phyloP scores from a whole-genome alignment of 345 rosid genomes.

The Camelina sativa region DNA sequence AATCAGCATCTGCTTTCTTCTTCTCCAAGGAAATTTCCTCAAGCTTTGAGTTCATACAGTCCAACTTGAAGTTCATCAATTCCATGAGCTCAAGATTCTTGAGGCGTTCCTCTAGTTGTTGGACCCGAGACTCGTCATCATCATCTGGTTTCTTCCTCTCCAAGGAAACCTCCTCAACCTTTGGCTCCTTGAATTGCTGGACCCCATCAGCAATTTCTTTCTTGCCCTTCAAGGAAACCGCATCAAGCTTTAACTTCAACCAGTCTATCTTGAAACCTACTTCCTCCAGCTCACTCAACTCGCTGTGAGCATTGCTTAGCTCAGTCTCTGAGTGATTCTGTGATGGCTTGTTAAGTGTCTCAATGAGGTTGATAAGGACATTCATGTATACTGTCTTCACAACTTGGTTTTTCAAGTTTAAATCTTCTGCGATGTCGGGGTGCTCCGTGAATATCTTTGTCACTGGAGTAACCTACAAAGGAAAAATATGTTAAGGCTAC shows the following conservation, averaged over 20 bases:
- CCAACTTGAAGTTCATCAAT: too few species aligned
- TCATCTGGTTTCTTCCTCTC: not conserved
- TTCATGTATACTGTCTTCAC: not conserved
- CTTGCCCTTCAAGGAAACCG: not conserved
- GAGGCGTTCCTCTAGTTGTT: not conserved
- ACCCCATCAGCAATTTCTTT: not conserved
- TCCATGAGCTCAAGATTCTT: too few species aligned
- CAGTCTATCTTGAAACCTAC: not conserved
- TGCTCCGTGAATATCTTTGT: not conserved
- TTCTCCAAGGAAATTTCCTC: too few species aligned
- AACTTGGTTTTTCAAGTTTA: not conserved
- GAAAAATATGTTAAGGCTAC: not conserved
- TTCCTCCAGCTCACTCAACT: not conserved
- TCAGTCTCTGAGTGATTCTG: not conserved
- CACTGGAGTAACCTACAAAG: not conserved
- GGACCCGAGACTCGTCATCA: not conserved
- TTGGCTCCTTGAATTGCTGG: not conserved
- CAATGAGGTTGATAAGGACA: not conserved
- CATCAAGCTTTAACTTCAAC: not conserved
- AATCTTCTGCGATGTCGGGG: not conserved
- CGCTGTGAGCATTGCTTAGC: not conserved
- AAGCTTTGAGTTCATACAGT: too few species aligned
- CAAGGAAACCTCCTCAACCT: not conserved
- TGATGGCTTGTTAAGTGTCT: not conserved
- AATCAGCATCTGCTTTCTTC: too few species aligned